These are phyloP conservation scores for Globisporangium recalcitrans DNA, from an alignment of 352 stramenopile species.

Conservation along the genomic window DNA sequence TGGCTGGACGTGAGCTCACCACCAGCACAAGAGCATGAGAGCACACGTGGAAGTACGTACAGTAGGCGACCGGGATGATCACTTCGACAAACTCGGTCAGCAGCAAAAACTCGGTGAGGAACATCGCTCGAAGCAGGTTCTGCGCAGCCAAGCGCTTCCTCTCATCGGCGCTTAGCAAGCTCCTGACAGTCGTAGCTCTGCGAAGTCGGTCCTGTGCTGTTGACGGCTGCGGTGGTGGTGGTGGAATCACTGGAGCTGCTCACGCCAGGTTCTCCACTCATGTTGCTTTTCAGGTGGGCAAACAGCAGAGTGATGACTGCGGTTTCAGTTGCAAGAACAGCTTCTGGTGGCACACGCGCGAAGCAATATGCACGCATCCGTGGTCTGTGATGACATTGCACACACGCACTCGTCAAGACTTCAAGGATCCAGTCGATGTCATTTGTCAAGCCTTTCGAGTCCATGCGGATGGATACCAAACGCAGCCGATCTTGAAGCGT, in stretches of 20 bases:
- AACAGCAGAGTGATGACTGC: too few relatives aligned
- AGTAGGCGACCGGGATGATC: conserved; percentile 16
- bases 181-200: background rate
- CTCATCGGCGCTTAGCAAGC: background rate
- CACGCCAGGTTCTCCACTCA: too few relatives aligned
- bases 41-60: conserved; percentile 3
- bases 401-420: too few relatives aligned
- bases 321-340: too few relatives aligned
- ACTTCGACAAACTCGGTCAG: conserved; percentile 19
- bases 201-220: background rate
- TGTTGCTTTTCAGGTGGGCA: too few relatives aligned
- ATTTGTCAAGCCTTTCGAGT: too few relatives aligned
- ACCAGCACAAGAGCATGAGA: conserved; percentile 7
- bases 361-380: too few relatives aligned
- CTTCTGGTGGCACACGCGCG: too few relatives aligned
- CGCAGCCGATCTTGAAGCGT: too few relatives aligned
- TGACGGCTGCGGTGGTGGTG: background rate
- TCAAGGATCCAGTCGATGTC: too few relatives aligned
- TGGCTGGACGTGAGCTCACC: background rate
- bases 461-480: too few relatives aligned
- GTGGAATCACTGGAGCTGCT: background rate
- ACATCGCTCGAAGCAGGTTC: conserved; percentile 9
- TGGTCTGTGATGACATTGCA: too few relatives aligned
- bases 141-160: conserved; percentile 1
- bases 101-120: conserved; percentile 16